phyloP scores from a whole-genome alignment of 768 basidiomycete species.

The Gelatoporia subvermispora region DNA sequence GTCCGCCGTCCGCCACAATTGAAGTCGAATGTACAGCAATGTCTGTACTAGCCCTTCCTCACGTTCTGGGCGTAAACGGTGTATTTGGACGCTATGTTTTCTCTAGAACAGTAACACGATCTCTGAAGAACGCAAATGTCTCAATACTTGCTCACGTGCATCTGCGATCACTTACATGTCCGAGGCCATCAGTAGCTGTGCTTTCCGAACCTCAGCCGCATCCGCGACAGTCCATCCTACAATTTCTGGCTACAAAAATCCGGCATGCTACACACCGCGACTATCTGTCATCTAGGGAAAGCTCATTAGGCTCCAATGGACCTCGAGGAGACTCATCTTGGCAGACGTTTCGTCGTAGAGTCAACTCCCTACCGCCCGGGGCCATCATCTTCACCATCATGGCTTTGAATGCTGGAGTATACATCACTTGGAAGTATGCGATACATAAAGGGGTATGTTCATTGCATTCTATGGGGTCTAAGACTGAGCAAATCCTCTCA shows the following conservation, averaged over 20 bases:
- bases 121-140: too few species aligned
- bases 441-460: slow-evolving; percentile 17
- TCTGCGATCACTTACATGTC: too few species aligned
- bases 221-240: neutral
- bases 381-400: slow-evolving; percentile 61
- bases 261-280: slow-evolving; percentile 7
- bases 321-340: slow-evolving; percentile 7
- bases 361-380: slow-evolving; percentile 51
- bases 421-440: slow-evolving; percentile 48
- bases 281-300: neutral
- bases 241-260: neutral
- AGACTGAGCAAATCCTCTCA: neutral
- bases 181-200: too few species aligned
- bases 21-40: slow-evolving; percentile 1
- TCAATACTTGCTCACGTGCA: too few species aligned
- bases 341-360: slow-evolving; percentile 20
- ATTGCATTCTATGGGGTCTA: neutral
- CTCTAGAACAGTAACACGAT: too few species aligned
- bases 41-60: neutral
- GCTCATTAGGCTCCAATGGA: neutral
- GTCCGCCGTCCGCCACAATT: neutral
- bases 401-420: slow-evolving; percentile 58
- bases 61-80: too few species aligned
- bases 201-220: neutral
- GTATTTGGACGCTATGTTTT: too few species aligned